Base-by-base conservation (phyloP, 257 asterid genomes). In the Capsicum pubescens region DNA sequence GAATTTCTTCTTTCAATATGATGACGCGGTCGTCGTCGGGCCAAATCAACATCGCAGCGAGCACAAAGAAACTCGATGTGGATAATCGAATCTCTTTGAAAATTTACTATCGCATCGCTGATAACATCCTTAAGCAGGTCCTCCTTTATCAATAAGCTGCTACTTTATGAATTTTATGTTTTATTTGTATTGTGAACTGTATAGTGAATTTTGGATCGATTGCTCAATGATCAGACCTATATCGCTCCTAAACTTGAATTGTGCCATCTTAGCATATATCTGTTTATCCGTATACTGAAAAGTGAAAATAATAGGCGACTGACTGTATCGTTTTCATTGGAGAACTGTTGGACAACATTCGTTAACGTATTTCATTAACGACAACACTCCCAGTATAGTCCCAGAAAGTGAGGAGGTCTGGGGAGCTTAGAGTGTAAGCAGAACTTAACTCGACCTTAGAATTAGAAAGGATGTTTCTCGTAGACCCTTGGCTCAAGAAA, bases 41-140 rank as follows among this genome's bases (percentile, higher is more conserved):
- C 52, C 81, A 83, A 80, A 87, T 93, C 36, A 91, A 89, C 91
- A 91, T 94, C 89, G 93, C 91, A 72, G 90, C 95, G 13, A 86
- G 88, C 66, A 88, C 98, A 83, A 86, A 81, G 93, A 93, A 92
- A 90, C 83, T 93, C 87, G 94, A 88, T 56, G 95, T 94, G 14
- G 97, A 94, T 85, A 92, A 92, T 74, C 92, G 95, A 81, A 86
- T 93, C 86, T 84, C 97, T 63, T 88, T 94, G 15, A 88, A 71
- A 9, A 90, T 84, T 82, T 94, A 94, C 87, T 87, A 61, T 85
- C 93, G 98, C 15, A 93, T 94, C 87, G 97, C 98, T 32, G 92
- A 93, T 67, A 94, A 92, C 83, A 89, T 94, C 84, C 95, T 94
- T 87, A 93, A 88, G 88, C 97, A 93, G 98, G 98, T 94, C 78